Evolutionary conservation across 352 stramenopile species (phyloP).

Genomic region (Phytophthora sojae): DNA sequence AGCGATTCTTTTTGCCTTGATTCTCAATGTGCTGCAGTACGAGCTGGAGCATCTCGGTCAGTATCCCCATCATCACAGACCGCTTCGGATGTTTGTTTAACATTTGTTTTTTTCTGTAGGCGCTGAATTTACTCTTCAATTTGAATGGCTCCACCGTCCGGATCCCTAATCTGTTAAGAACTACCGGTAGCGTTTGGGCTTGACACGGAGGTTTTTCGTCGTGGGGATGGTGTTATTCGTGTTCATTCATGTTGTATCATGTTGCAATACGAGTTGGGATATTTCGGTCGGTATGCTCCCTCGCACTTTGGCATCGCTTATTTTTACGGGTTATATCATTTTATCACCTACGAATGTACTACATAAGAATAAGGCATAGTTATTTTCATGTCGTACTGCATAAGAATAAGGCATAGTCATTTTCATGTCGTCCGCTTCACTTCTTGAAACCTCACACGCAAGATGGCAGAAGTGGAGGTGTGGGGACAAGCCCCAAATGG

Average conservation of each 20-base stretch:
- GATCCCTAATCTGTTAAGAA: neutral
- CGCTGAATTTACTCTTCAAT: neutral
- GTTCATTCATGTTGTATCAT: neutral
- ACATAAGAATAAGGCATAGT: neutral
- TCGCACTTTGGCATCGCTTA: neutral
- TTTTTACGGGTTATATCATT: neutral
- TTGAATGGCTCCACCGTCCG: neutral
- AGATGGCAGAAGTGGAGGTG: no score
- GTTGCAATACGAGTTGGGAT: neutral
- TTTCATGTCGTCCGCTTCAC: neutral
- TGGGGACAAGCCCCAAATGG: no score
- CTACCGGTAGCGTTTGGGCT: no score
- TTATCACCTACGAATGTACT: neutral
- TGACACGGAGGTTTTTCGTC: no score
- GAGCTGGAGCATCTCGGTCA: conserved; percentile 1
- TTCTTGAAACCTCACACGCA: no score
- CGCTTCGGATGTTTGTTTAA: neutral
- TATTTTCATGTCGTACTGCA: neutral
- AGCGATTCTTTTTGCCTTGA: neutral
- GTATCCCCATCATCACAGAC: neutral
- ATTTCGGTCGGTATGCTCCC: neutral
- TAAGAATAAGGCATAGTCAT: no score
- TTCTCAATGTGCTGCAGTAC: neutral
- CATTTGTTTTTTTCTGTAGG: neutral
- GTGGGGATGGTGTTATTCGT: neutral